phyloP scores from a whole-genome alignment of 2,329 filamentous ascomycete genomes.

The Myriangium duriaei region DNA sequence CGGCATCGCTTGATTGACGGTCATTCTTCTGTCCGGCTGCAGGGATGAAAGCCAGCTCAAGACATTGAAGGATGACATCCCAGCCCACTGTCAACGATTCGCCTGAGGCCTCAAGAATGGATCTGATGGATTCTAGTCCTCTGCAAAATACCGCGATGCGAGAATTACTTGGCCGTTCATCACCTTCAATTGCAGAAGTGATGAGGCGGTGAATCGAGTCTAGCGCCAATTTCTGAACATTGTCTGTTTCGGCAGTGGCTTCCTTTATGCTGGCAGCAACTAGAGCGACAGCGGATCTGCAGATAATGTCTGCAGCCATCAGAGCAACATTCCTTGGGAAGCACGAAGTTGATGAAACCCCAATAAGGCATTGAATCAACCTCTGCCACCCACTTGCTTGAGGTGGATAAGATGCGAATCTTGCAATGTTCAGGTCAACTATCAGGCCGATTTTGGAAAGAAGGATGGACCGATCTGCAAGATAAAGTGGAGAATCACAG shows the following conservation, averaged over 20 bases:
- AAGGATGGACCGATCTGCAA: constrained; percentile 35
- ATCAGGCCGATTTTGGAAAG: constrained; percentile 37
- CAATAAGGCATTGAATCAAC: constrained; percentile 45
- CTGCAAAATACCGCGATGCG: constrained; percentile 52
- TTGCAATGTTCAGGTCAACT: constrained; percentile 33
- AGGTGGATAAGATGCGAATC: constrained; percentile 56
- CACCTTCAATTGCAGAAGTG: constrained; percentile 18
- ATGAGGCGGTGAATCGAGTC: constrained; percentile 36
- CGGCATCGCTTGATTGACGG: not conserved
- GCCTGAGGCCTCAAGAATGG: constrained; percentile 76
- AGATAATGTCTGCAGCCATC: constrained; percentile 38
- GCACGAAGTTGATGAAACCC: constrained; percentile 29
- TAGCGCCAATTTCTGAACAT: constrained; percentile 21
- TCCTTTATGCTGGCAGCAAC: constrained; percentile 41
- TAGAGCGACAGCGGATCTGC: constrained; percentile 35
- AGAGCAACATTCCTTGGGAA: constrained; percentile 33
- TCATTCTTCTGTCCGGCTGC: constrained; percentile 10
- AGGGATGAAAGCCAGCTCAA: constrained; percentile 64
- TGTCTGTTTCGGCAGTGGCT: constrained; percentile 23
- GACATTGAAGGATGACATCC: constrained; percentile 73
- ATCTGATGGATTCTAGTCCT: constrained; percentile 52
- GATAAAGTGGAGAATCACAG: constrained; percentile 25
- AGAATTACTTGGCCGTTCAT: constrained; percentile 16
- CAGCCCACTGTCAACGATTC: constrained; percentile 74
- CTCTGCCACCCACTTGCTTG: constrained; percentile 63